Base-by-base conservation (phyloP, 2,329 filamentous ascomycete genomes). In the Rachicladosporium sp. region DNA sequence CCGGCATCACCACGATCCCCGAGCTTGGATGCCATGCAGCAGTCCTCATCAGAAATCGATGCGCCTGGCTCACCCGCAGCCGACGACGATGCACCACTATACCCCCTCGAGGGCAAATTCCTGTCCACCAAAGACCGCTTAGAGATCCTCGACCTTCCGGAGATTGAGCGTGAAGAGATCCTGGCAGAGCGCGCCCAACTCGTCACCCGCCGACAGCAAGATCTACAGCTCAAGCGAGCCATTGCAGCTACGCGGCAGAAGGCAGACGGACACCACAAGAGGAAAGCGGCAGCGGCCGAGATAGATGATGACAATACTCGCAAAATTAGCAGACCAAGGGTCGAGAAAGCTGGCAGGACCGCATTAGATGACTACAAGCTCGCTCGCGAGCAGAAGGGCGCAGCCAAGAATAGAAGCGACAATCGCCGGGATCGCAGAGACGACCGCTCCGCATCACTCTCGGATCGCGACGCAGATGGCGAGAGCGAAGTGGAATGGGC, bases 111-210 rank as follows among this genome's bases (percentile, higher is more conserved):
- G 48, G 88, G 89, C 51, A 79, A 91, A 54, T 83, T 76, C 58
- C 70, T 73, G 44, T 72, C 76, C 52, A 67, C 65, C 43, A 66
- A 68, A 47, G 69, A 70, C 48, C 68, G 64, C 50, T 56, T 59
- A 8, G 50, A 82, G 37, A 91, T 98, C 46, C 79, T 91, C 73
- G 74, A 71, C 41, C 78, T 95, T 73, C 80, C 87, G 23, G 88
- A 96, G 65, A 80, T 96, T 37, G 80, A 93, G 56, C 82, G 89
- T 46, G 91, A 98, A 61, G 78, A 86, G 57, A 80, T 94, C 33
- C 74, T 98, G 5, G 89, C 87, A 12, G 84, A 93, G 50, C 85
- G 91, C 48, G 80, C 82, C 29, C 78, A 85, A 51, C 79, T 91
- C 58, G 80, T 88, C 42, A 83, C 91, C 54, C 78, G 79, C 38